These are phyloP conservation scores for Chytridium lagenaria DNA, from an alignment of 371 early-diverging fungal species.

Conservation along the genomic window DNA sequence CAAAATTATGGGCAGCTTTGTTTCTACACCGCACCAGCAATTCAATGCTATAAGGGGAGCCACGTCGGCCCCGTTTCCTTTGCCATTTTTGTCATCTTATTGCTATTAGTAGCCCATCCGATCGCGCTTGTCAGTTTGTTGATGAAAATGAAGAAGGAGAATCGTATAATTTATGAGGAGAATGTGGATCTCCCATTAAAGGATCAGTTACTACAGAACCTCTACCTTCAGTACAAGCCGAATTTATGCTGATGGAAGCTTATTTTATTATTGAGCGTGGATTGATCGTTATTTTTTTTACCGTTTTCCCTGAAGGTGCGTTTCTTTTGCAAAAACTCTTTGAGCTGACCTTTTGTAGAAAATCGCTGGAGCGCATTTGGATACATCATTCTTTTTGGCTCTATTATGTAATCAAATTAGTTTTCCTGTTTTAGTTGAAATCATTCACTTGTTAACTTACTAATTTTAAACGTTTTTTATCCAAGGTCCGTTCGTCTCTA, in stretches of 20 bases:
- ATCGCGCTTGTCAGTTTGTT: background rate
- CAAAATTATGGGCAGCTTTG: background rate
- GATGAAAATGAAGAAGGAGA: background rate
- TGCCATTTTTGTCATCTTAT: slow-evolving; percentile 23
- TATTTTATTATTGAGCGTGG: slow-evolving; percentile 36
- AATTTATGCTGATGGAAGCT: slow-evolving; percentile 34
- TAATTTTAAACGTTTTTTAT: no score
- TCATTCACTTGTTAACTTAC: no score
- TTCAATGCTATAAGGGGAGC: slow-evolving; percentile 18
- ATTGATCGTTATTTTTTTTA: slow-evolving; percentile 29
- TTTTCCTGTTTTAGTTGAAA: background rate
- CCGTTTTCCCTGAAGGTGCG: slow-evolving; percentile 6
- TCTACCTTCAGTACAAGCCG: slow-evolving; percentile 13
- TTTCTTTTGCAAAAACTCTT: no score
- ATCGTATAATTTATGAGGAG: background rate
- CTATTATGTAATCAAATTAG: slow-evolving; percentile 2
- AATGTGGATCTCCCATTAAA: background rate
- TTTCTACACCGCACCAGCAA: slow-evolving; percentile 11
- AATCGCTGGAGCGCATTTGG: background rate
- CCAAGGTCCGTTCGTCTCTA: slow-evolving; percentile 20
- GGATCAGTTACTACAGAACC: slow-evolving; percentile 12
- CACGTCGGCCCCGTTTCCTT: slow-evolving; percentile 32
- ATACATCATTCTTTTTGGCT: slow-evolving; percentile 21
- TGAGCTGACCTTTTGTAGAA: no score
- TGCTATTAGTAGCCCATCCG: slow-evolving; percentile 23